Evolutionary conservation across 495 filamentous ascomycete genomes (phyloP).

Genomic region (Annulohypoxylon stygium): DNA sequence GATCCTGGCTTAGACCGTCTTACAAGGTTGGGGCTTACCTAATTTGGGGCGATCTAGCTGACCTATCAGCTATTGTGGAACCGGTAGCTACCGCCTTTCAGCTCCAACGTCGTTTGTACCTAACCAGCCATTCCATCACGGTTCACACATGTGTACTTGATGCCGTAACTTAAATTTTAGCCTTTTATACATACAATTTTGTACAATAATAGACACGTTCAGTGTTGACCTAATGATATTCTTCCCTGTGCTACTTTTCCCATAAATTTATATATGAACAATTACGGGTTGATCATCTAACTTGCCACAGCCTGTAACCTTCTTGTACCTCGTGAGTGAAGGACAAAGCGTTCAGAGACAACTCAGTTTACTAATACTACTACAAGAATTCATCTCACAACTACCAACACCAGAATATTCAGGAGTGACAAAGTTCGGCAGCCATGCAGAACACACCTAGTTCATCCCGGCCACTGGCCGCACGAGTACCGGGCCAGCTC

Average conservation of each 20-base stretch:
- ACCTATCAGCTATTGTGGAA: slow-evolving; percentile 11
- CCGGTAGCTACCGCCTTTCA: slow-evolving; percentile 16
- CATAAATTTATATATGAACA: not conserved
- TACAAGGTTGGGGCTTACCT: slow-evolving; percentile 28
- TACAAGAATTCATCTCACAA: not conserved
- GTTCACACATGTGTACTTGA: not conserved
- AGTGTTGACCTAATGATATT: not conserved
- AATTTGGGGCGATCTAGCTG: slow-evolving; percentile 22
- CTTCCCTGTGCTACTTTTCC: not conserved
- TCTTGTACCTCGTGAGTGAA: not conserved
- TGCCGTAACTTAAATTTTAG: not conserved
- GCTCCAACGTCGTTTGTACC: slow-evolving; percentile 21
- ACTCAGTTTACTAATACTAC: slow-evolving; percentile 40
- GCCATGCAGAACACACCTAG: slow-evolving; percentile 46
- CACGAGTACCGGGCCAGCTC: slow-evolving; percentile 46
- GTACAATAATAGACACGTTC: not conserved
- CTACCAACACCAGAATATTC: not conserved
- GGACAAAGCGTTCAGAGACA: not conserved
- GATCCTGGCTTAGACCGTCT: not conserved
- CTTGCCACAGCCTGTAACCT: not conserved
- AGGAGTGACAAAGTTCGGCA: slow-evolving; percentile 3
- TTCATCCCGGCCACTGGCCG: slow-evolving; percentile 48
- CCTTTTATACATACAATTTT: not conserved
- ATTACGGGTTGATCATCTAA: not conserved
- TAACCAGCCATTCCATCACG: slow-evolving; percentile 42